Conservation (phyloP, 2,329 filamentous ascomycete genomes). For the Verticillium nonalfalfae region DNA sequence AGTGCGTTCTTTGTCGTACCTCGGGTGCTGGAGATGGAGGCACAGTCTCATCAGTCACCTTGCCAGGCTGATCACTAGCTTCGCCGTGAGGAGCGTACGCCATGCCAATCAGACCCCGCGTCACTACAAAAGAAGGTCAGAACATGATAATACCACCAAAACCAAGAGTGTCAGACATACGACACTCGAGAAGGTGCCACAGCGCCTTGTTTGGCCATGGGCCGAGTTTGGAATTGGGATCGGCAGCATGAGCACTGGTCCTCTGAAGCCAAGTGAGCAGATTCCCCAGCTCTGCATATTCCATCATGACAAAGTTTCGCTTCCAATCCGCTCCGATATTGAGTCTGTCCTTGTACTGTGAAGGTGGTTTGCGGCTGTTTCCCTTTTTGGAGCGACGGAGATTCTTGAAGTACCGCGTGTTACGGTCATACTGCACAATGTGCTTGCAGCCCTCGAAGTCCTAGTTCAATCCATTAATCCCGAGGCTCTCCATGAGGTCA, state of each 20-base stretch:
- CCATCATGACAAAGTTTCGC: slow-evolving; percentile 15
- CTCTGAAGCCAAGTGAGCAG: slow-evolving; percentile 12
- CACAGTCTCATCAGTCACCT: not conserved
- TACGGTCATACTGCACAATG: not conserved
- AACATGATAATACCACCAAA: not conserved
- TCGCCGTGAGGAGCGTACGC: not conserved
- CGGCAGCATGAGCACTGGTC: not conserved
- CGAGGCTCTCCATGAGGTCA: too few species aligned
- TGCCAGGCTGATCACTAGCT: not conserved
- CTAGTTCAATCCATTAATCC: not conserved
- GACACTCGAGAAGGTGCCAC: slow-evolving; percentile 22
- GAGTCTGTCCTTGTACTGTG: not conserved
- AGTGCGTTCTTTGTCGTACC: not conserved
- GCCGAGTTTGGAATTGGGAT: not conserved
- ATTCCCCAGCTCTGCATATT: slow-evolving; percentile 18
- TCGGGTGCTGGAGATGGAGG: not conserved
- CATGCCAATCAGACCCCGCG: not conserved
- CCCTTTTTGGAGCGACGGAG: not conserved
- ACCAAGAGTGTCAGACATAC: slow-evolving; percentile 12
- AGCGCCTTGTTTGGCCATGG: slow-evolving; percentile 12
- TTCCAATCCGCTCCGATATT: slow-evolving; percentile 2
- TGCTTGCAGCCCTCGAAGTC: not conserved
- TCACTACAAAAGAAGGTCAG: not conserved
- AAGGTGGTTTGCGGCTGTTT: not conserved
- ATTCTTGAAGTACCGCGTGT: not conserved